Conservation (phyloP, 228 moss, liverwort and hornwort genomes). For the Sphagnum fallax region DNA sequence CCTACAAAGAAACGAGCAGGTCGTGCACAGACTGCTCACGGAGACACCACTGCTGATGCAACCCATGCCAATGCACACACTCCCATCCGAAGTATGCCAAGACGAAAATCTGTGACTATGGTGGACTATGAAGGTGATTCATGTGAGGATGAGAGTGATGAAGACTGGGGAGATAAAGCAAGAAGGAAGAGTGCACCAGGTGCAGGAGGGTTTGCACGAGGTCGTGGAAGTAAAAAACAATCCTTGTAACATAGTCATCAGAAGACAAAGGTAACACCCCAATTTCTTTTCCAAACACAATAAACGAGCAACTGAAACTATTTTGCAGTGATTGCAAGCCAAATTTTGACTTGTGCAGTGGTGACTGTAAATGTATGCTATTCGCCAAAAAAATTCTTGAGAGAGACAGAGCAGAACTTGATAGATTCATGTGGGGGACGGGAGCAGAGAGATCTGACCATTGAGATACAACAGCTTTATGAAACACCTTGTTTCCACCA, state of each 20-base stretch:
- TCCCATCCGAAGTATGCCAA: conserved; percentile 30
- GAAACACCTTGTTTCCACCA: too few species aligned
- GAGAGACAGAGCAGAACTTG: conserved; percentile 5
- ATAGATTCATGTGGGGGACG: too few species aligned
- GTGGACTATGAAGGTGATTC: conserved; percentile 39
- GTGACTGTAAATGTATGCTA: conserved; percentile 50
- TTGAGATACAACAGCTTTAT: too few species aligned
- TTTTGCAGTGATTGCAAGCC: conserved; percentile 38
- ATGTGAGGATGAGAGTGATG: conserved; percentile 62
- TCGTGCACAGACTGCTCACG: conserved; percentile 20
- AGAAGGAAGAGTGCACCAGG: conserved; percentile 32
- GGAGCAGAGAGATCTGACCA: too few species aligned
- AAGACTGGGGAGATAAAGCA: conserved; percentile 44
- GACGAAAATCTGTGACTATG: conserved; percentile 45
- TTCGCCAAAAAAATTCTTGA: conserved; percentile 38
- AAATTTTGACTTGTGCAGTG: conserved; percentile 61
- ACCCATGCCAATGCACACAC: conserved; percentile 36
- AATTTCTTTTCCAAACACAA: conserved; percentile 41
- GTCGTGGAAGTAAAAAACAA: conserved; percentile 43
- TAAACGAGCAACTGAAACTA: conserved; percentile 28
- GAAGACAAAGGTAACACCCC: conserved; percentile 19
- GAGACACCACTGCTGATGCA: conserved; percentile 31
- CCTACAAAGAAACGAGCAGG: conserved; percentile 70
- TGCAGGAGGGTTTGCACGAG: conserved; percentile 24
- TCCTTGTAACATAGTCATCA: conserved; percentile 29